phyloP scores from a whole-genome alignment of 2,329 filamentous ascomycete species.

The Bipolaris victoriae region DNA sequence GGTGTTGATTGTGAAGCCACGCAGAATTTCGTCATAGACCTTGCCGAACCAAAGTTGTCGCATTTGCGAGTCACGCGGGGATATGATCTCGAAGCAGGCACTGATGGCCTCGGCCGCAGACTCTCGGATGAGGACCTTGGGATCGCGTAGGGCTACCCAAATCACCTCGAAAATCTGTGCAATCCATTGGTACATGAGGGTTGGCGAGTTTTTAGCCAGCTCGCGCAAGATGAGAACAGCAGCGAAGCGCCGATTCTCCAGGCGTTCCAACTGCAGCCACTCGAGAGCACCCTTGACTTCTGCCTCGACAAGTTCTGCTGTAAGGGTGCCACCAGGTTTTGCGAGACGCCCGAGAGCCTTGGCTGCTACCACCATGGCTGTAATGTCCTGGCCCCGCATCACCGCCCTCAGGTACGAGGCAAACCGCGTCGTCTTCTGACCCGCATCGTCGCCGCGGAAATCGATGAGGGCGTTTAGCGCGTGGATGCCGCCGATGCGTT shows the following conservation, averaged over 20 bases:
- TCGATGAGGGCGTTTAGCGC: constrained; percentile 93
- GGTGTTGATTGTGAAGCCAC: constrained; percentile 76
- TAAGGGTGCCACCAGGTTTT: constrained; percentile 88
- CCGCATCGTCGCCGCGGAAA: constrained; percentile 93
- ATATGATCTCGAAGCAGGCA: constrained; percentile 94
- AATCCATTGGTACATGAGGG: constrained; percentile 93
- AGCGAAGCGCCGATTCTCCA: constrained; percentile 91
- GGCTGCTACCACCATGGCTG: constrained; percentile 88
- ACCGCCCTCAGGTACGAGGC: constrained; percentile 88
- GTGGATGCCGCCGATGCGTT: constrained; percentile 89
- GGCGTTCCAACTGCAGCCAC: constrained; percentile 93
- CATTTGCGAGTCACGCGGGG: constrained; percentile 86
- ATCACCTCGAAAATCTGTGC: constrained; percentile 95
- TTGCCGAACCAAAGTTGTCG: constrained; percentile 87
- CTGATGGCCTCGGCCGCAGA: constrained; percentile 92
- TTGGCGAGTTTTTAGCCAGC: constrained; percentile 89
- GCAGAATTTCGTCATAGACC: constrained; percentile 84
- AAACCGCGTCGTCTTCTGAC: constrained; percentile 92
- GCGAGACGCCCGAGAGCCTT: constrained; percentile 88
- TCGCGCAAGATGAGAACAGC: constrained; percentile 91
- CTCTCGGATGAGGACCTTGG: constrained; percentile 87
- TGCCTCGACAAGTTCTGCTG: constrained; percentile 93
- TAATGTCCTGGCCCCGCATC: constrained; percentile 87
- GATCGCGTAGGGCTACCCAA: constrained; percentile 91
- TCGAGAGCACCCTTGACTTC: constrained; percentile 96